Evolutionary conservation across 768 basidiomycete genomes (phyloP).

Genomic region (Tephrocybe rancida): DNA sequence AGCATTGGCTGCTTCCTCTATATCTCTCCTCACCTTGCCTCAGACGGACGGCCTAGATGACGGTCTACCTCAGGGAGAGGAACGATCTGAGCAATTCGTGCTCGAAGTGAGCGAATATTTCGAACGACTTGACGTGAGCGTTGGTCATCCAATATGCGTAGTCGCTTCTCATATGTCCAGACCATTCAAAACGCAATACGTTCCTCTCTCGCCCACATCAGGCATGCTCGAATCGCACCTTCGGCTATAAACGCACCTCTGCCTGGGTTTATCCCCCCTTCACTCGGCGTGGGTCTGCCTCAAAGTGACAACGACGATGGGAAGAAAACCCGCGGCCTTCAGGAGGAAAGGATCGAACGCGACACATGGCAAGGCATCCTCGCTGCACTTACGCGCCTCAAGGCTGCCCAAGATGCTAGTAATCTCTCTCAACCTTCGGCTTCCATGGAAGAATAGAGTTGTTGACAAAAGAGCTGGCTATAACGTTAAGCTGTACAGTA

Average conservation of each 20-base stretch:
- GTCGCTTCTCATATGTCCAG: slow-evolving; percentile 34
- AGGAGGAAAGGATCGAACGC: slow-evolving; percentile 75
- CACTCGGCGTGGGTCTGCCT: slow-evolving; percentile 78
- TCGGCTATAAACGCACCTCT: slow-evolving; percentile 86
- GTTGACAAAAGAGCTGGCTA: slow-evolving; percentile 1
- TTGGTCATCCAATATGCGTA: background rate
- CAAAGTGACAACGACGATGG: slow-evolving; percentile 33
- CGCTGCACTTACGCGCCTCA: slow-evolving; percentile 65
- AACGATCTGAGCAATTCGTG: slow-evolving; percentile 85
- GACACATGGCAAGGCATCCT: slow-evolving; percentile 81
- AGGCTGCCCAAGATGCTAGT: slow-evolving; percentile 39
- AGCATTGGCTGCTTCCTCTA: slow-evolving; percentile 74
- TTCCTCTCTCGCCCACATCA: slow-evolving; percentile 79
- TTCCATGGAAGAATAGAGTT: slow-evolving; percentile 24
- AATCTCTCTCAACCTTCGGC: slow-evolving; percentile 15
- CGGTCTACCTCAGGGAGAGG: slow-evolving; percentile 75
- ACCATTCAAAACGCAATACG: slow-evolving; percentile 77
- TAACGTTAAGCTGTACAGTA: slow-evolving; percentile 8
- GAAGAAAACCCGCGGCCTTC: slow-evolving; percentile 60
- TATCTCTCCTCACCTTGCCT: slow-evolving; percentile 79
- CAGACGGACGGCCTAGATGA: slow-evolving; percentile 76
- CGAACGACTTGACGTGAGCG: slow-evolving; percentile 72
- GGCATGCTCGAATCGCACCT: slow-evolving; percentile 81
- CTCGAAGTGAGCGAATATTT: slow-evolving; percentile 86
- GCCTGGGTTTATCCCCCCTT: slow-evolving; percentile 72